Conservation (phyloP, 2,329 filamentous ascomycete species). For the Aspergillus calidoustus region DNA sequence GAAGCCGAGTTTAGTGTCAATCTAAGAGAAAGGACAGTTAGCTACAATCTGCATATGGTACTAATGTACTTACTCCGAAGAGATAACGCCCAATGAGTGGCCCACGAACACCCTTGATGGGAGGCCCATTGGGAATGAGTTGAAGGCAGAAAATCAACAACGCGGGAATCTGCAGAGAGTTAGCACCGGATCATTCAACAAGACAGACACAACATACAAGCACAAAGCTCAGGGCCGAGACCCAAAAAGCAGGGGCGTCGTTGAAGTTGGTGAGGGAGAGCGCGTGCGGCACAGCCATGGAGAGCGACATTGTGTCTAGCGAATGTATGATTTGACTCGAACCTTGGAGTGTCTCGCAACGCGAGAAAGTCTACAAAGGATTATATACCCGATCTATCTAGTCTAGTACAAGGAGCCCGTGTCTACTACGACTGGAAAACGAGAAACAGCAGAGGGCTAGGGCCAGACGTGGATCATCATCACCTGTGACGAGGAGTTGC, state of each 20-base stretch:
- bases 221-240: constrained; percentile 17
- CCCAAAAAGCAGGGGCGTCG: constrained; percentile 11
- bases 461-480: not conserved
- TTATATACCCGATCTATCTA: not conserved
- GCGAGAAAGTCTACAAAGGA: not conserved
- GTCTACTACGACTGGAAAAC: not conserved
- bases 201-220: constrained; percentile 9
- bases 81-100: constrained; percentile 22
- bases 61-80: constrained; percentile 26
- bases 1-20: constrained; percentile 28
- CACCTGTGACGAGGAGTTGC: not conserved
- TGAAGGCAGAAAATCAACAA: constrained; percentile 23
- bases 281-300: constrained; percentile 18
- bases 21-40: constrained; percentile 14
- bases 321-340: not conserved
- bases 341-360: not conserved
- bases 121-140: constrained; percentile 23
- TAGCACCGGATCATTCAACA: not conserved
- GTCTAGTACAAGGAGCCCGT: not conserved
- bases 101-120: constrained; percentile 25
- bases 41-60: not conserved
- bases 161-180: constrained; percentile 14
- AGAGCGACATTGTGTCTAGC: constrained; percentile 13
- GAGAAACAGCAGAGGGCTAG: not conserved
- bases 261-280: constrained; percentile 7